phyloP scores from a whole-genome alignment of 306 rosid species.

The Lotus japonicus region DNA sequence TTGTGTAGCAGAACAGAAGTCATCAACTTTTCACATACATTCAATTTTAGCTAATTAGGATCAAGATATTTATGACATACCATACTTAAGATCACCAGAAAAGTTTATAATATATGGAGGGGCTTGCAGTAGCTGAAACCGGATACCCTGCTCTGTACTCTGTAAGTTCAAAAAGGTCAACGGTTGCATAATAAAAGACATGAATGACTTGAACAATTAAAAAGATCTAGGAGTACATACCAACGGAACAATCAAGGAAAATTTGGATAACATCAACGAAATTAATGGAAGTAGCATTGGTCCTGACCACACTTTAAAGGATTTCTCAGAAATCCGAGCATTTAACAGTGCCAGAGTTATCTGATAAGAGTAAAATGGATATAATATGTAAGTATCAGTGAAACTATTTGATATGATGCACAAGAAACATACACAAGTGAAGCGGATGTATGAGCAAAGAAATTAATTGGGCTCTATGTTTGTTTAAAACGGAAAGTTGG shows the following conservation, averaged over 20 bases:
- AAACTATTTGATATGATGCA: background rate
- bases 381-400: conserved; percentile 12
- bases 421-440: background rate
- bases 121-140: conserved; percentile 80
- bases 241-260: conserved; percentile 84
- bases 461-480: background rate
- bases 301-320: conserved; percentile 67
- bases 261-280: conserved; percentile 82
- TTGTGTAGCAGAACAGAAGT: background rate
- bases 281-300: conserved; percentile 66
- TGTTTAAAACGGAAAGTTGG: background rate
- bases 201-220: background rate
- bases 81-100: conserved; percentile 82
- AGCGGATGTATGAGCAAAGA: background rate
- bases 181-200: conserved; percentile 9
- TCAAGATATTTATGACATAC: conserved; percentile 33
- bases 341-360: conserved; percentile 67
- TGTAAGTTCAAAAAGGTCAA: conserved; percentile 36
- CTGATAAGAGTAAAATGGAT: conserved; percentile 32
- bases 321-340: conserved; percentile 78
- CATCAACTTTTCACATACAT: background rate
- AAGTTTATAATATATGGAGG: conserved; percentile 63
- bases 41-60: background rate
- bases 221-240: conserved; percentile 35
- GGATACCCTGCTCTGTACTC: conserved; percentile 79